These are phyloP conservation scores for Calonectria pseudoturangicola DNA, from an alignment of 2,329 filamentous ascomycete genomes.

Conservation along the genomic window DNA sequence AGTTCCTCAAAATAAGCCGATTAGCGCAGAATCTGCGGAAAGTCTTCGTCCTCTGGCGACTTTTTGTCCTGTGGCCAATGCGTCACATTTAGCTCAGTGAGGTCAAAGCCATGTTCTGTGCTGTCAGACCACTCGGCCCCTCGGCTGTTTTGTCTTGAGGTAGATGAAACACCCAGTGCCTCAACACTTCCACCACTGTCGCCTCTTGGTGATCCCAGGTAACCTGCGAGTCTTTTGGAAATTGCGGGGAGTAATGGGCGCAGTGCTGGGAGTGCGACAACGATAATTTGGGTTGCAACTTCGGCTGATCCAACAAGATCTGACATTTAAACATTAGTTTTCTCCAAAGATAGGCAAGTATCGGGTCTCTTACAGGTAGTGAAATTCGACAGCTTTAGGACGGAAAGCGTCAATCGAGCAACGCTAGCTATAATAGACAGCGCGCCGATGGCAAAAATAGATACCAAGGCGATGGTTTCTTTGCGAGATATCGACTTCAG, in stretches of 20 bases:
- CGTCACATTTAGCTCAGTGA: constrained; percentile 9
- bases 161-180: background rate
- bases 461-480: constrained; percentile 17
- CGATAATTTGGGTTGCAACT: constrained; percentile 7
- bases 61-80: constrained; percentile 12
- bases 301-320: constrained; percentile 10
- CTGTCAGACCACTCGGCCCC: background rate
- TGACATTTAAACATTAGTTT: background rate
- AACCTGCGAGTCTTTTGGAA: background rate
- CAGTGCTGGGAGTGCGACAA: constrained; percentile 6
- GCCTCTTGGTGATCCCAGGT: background rate
- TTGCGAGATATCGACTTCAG: background rate
- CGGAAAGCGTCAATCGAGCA: constrained; percentile 5
- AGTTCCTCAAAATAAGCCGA: background rate
- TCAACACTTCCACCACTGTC: background rate
- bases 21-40: background rate
- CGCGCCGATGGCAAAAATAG: constrained; percentile 9
- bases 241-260: constrained; percentile 1
- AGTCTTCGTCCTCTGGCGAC: background rate
- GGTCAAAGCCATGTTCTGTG: background rate
- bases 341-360: background rate
- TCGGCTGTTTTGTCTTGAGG: constrained; percentile 5
- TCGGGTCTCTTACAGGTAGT: background rate
- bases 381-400: constrained; percentile 12
- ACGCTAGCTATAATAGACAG: constrained; percentile 16